Base-by-base conservation (phyloP, 345 rosid species). In the Streptanthus diversifolius region DNA sequence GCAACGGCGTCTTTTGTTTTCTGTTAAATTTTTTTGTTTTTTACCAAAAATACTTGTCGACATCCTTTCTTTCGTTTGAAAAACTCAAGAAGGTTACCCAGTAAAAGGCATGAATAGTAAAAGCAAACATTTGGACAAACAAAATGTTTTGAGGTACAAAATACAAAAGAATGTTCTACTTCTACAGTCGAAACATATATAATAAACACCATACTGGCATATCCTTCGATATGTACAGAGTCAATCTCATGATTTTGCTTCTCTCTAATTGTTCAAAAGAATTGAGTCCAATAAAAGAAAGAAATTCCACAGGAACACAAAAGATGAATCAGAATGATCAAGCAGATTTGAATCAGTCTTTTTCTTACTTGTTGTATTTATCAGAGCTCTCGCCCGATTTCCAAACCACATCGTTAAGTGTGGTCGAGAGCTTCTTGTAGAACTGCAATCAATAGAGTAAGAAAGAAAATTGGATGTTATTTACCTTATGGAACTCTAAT, bases 391-490 rank as follows among this genome's bases (percentile, higher is more conserved):
- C 96, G 62, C 91, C 99, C 5, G 91, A 91, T 79, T 87, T 95
- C 99, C 99, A 95, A 8, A 95, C 98, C 13, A 95, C 96, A 57
- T 91, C 97, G 56, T 88, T 89, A 3, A 95, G 98, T 74, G 85
- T 66, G 44, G 88, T 85, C 1, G 99, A 90, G 21, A 95, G 96
- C 77, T 69, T 90, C 80, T 95, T 91, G 71, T 88, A 95, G 85
- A 95, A 91, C 99, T 95, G 92, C 82, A 77, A 49, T 22, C 6
- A 48, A 48, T 7, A 49, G 30, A 68, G 1, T 60, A 59, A 64
- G 39, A 32, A 32, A 13, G 2, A 32, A 30, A 29, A n/a, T 0
- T 32, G 3, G 32, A 24, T 51, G 8, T 18, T 32, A 37, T 5
- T 11, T 25, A 68, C 99, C 97, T 87, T 91, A 45, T 91, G 93